A percentile compares a stretch with the other conserved stretches of the same genome.
Evolutionary conservation across 768 basidiomycete species (phyloP).

Genomic region (Erythrobasidium yunnanense): DNA sequence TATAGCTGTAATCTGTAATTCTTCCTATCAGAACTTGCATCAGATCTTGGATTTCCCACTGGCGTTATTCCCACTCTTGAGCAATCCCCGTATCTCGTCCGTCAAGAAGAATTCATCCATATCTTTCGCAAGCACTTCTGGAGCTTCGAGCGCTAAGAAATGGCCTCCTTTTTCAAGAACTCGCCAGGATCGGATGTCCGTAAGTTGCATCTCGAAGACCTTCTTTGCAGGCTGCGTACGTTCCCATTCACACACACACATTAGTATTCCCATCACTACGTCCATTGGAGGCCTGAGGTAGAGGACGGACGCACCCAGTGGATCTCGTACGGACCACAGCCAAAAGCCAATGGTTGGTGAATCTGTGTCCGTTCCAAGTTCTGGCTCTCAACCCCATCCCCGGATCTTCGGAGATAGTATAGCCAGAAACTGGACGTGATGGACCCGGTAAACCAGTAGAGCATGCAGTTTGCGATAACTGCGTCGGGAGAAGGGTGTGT

Average conservation of each 20-base stretch:
- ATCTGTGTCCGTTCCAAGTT: constrained; percentile 5
- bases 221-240: constrained; percentile 8
- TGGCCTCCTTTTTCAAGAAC: constrained; percentile 27
- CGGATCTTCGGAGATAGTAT: constrained; percentile 13
- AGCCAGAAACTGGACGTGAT: constrained; percentile 27
- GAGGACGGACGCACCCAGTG: constrained; percentile 14
- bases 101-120: constrained; percentile 8
- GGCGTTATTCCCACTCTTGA: no score
- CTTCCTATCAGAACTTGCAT: no score
- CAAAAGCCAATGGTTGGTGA: constrained; percentile 15
- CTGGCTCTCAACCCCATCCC: neutral
- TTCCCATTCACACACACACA: neutral
- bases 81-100: neutral
- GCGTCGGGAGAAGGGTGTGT: constrained; percentile 22
- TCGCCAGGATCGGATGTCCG: constrained; percentile 8
- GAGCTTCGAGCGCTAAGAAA: constrained; percentile 28
- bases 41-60: no score
- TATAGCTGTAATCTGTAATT: no score
- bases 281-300: neutral
- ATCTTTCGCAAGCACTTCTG: constrained; percentile 23
- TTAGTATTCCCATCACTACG: neutral
- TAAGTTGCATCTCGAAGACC: constrained; percentile 14
- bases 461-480: constrained; percentile 20
- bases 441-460: constrained; percentile 26
- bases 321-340: constrained; percentile 20